A percentile compares a stretch with the other conserved stretches of the same genome.
Evolutionary conservation across 129 eudicot species (phyloP).

Genomic region (Ambrosia artemisiifolia): DNA sequence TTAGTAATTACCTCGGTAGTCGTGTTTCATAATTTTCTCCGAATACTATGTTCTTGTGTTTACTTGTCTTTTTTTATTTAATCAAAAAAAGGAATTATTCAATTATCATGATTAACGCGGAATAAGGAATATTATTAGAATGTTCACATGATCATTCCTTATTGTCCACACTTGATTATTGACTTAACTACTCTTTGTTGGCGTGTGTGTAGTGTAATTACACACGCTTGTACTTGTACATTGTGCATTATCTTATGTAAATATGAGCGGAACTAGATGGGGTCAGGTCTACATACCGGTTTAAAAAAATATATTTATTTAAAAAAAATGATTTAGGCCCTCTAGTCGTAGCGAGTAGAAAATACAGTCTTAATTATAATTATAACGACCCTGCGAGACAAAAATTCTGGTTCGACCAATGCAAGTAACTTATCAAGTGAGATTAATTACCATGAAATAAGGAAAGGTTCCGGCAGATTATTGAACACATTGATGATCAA

Average conservation of each 20-base stretch:
- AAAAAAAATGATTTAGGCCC: no score
- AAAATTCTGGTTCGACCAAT: no score
- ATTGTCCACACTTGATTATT: slow-evolving; percentile 14
- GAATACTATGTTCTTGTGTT: slow-evolving; percentile 1
- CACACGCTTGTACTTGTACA: slow-evolving; percentile 11
- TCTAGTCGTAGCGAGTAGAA: no score
- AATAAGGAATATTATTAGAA: not conserved
- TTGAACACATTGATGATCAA: slow-evolving; percentile 79
- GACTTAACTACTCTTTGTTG: not conserved
- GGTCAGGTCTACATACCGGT: no score
- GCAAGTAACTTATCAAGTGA: not conserved
- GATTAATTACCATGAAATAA: slow-evolving; percentile 67
- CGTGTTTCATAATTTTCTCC: slow-evolving; percentile 1
- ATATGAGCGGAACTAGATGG: not conserved
- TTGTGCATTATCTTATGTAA: not conserved
- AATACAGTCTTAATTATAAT: no score
- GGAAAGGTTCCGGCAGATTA: slow-evolving; percentile 73
- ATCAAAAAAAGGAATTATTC: not conserved
- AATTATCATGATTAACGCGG: slow-evolving; percentile 18
- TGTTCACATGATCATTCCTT: slow-evolving; percentile 15
- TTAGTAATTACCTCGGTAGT: not conserved
- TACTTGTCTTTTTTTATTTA: not conserved
- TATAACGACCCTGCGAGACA: no score
- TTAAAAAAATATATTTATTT: no score
- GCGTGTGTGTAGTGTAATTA: no score